phyloP scores from a whole-genome alignment of 2,329 filamentous ascomycete genomes.

The Talaromyces sp. region DNA sequence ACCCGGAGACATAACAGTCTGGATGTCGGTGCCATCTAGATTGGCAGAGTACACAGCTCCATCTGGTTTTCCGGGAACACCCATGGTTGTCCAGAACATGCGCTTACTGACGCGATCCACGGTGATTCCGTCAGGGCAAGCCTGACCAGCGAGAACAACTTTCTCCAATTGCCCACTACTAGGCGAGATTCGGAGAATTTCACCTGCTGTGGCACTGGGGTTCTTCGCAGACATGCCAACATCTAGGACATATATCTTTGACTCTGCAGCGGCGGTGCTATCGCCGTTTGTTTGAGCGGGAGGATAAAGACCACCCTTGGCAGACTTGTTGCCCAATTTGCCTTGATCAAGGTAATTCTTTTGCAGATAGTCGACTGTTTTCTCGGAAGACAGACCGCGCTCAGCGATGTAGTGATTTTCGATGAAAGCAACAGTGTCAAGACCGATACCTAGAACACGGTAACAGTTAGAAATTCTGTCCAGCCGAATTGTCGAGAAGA shows the following conservation, averaged over 20 bases:
- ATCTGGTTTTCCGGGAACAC: constrained; percentile 35
- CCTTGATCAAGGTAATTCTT: constrained; percentile 44
- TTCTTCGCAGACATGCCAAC: background rate
- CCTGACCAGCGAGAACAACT: background rate
- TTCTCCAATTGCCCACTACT: background rate
- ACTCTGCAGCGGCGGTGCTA: background rate
- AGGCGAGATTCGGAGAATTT: background rate
- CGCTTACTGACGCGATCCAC: constrained; percentile 20
- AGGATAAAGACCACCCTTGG: constrained; percentile 18
- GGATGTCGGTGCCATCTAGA: constrained; percentile 47
- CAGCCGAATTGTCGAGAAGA: background rate
- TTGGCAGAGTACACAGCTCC: constrained; percentile 44
- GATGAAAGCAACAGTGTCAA: constrained; percentile 52
- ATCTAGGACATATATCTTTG: background rate
- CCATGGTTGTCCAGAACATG: constrained; percentile 52
- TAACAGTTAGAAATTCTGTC: background rate
- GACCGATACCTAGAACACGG: constrained; percentile 36
- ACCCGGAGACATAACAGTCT: constrained; percentile 42
- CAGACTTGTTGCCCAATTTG: constrained; percentile 44
- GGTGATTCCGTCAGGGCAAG: background rate
- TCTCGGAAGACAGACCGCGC: constrained; percentile 37
- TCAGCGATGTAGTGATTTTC: constrained; percentile 51
- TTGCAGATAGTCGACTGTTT: constrained; percentile 44
- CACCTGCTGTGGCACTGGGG: background rate
- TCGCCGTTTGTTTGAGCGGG: background rate